Evolutionary conservation across 2,329 filamentous ascomycete genomes (phyloP).

Genomic region (Aspergillus piperis): DNA sequence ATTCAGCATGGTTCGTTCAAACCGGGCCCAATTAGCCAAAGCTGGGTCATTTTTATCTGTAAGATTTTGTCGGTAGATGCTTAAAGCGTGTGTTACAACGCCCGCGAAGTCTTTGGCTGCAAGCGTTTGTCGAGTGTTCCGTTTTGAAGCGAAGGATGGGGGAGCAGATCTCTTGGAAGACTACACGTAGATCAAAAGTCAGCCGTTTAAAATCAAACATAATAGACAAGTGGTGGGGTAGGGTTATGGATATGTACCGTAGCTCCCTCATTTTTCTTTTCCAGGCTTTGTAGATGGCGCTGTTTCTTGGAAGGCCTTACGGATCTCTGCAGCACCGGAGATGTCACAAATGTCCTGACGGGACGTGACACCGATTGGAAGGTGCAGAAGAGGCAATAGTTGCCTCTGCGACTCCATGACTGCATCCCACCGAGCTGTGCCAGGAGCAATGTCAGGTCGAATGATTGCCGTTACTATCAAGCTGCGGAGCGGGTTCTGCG

Average conservation of each 20-base stretch:
- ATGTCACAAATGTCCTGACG: conserved; percentile 33
- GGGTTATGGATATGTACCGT: too few relatives aligned
- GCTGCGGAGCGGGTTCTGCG: background rate
- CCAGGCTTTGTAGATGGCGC: background rate
- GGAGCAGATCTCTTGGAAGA: background rate
- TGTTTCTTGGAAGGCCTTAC: conserved; percentile 2
- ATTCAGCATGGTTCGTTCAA: conserved; percentile 35
- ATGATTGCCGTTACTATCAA: background rate
- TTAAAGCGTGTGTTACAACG: conserved; percentile 31
- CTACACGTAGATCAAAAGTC: too few relatives aligned
- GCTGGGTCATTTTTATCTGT: conserved; percentile 16
- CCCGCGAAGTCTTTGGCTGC: conserved; percentile 28
- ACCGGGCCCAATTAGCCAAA: conserved; percentile 29
- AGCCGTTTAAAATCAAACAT: background rate
- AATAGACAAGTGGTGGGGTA: too few relatives aligned
- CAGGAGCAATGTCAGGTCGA: background rate
- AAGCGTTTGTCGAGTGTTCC: conserved; percentile 11
- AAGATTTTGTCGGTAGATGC: conserved; percentile 25
- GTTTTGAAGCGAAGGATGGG: background rate
- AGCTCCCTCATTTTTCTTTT: too few relatives aligned
- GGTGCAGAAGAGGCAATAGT: conserved; percentile 45
- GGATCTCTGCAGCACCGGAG: conserved; percentile 24
- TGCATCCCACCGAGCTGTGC: conserved; percentile 39
- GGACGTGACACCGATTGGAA: conserved; percentile 36
- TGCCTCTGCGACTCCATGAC: conserved; percentile 38